These are phyloP conservation scores for Pythium myriotylum DNA, from an alignment of 352 stramenopile species.

Conservation along the genomic window DNA sequence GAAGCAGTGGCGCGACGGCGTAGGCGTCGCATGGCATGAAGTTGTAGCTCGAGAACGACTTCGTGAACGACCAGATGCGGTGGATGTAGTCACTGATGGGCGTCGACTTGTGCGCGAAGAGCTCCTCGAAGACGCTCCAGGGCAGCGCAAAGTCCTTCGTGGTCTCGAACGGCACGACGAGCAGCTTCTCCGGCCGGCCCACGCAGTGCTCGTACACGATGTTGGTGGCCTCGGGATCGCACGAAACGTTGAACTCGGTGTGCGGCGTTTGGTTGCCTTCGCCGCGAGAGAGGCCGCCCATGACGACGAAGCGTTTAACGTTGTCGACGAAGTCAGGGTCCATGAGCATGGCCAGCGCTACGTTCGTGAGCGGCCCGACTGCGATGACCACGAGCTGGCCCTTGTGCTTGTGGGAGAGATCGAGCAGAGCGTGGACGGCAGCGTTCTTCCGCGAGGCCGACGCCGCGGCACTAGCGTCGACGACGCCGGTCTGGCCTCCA, in stretches of 20 bases:
- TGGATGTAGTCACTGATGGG: constrained; percentile 52
- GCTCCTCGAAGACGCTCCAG: constrained; percentile 68
- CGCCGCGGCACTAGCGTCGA: constrained; percentile 25
- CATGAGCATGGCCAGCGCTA: constrained; percentile 73
- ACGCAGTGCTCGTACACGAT: constrained; percentile 73
- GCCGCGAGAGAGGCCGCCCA: constrained; percentile 73
- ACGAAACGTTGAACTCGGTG: constrained; percentile 81
- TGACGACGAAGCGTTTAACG: constrained; percentile 70
- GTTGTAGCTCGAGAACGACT: constrained; percentile 41
- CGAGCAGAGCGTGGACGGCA: constrained; percentile 66
- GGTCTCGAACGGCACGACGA: constrained; percentile 77
- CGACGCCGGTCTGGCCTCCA: constrained; percentile 52
- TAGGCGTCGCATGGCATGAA: constrained; percentile 82
- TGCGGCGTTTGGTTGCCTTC: constrained; percentile 71
- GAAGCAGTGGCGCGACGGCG: constrained; percentile 63
- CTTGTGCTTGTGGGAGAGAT: constrained; percentile 53
- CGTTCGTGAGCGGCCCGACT: constrained; percentile 77
- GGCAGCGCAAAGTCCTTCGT: constrained; percentile 52
- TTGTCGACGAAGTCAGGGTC: constrained; percentile 67
- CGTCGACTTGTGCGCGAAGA: constrained; percentile 52
- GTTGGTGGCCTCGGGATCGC: constrained; percentile 76
- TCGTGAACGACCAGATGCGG: constrained; percentile 64
- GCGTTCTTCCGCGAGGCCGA: constrained; percentile 49
- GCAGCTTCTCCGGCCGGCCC: constrained; percentile 48
- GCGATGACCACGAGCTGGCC: constrained; percentile 78